Percentiles rank a stretch among this genome's conserved stretches.
These are phyloP conservation scores for Colletotrichum melonis DNA, from an alignment of 2,329 filamentous ascomycete genomes.

Conservation along the genomic window DNA sequence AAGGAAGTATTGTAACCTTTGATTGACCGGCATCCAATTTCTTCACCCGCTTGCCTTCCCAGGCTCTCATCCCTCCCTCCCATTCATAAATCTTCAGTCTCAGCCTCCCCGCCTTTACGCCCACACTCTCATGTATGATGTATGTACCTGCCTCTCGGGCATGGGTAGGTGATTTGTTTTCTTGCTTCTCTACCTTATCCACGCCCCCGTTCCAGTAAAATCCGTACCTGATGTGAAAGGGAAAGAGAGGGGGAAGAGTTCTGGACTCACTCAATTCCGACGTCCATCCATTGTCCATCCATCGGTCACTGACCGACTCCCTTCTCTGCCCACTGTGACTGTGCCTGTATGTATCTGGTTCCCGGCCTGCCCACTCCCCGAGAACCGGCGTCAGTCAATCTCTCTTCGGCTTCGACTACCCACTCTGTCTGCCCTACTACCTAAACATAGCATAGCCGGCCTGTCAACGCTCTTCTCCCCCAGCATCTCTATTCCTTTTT, in stretches of 20 bases:
- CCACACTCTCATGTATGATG: background rate
- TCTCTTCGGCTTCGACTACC: background rate
- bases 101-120: slow-evolving; percentile 4
- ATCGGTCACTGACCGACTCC: slow-evolving; percentile 5
- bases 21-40: too few species aligned
- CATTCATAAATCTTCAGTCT: background rate
- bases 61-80: background rate
- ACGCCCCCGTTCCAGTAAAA: background rate
- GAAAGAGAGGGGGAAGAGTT: slow-evolving; percentile 1
- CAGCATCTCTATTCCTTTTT: background rate
- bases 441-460: background rate
- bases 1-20: too few species aligned
- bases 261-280: slow-evolving; percentile 26
- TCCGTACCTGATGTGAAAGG: background rate
- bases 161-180: background rate
- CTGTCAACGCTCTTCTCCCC: background rate
- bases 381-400: slow-evolving; percentile 9
- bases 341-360: background rate
- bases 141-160: background rate
- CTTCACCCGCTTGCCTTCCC: too few species aligned
- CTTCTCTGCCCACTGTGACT: background rate
- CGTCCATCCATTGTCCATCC: slow-evolving; percentile 5
- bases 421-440: background rate
- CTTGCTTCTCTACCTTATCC: background rate
- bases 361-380: background rate